Conservation (phyloP, 805 yeast genomes). For the Diddensiella santjacobensis region DNA sequence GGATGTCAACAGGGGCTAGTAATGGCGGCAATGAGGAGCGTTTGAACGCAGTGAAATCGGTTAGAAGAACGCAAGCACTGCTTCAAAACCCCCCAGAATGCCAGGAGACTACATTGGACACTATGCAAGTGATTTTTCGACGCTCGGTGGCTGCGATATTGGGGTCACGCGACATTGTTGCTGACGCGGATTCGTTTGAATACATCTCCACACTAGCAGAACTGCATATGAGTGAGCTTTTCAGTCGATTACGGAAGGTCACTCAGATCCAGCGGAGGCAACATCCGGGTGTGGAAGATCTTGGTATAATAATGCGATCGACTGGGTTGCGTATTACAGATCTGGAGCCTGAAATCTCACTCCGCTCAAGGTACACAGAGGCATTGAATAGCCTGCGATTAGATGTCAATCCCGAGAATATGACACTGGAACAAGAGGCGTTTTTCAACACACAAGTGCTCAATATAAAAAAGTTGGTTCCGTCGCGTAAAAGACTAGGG, state of each 20-base stretch:
- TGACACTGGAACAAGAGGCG: slow-evolving; percentile 43
- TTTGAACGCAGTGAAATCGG: neutral
- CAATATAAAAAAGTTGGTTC: slow-evolving; percentile 53
- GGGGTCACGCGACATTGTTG: slow-evolving; percentile 21
- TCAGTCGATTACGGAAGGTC: slow-evolving; percentile 26
- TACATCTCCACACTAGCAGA: slow-evolving; percentile 33
- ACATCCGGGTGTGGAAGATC: slow-evolving; percentile 33
- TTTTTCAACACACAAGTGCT: slow-evolving; percentile 52
- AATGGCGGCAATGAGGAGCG: neutral
- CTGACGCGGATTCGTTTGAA: slow-evolving; percentile 28
- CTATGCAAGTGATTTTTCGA: slow-evolving; percentile 20
- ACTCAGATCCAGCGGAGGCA: slow-evolving; percentile 34
- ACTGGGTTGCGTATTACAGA: slow-evolving; percentile 30
- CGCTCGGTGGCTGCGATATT: slow-evolving; percentile 26
- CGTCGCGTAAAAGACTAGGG: slow-evolving; percentile 41
- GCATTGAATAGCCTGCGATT: slow-evolving; percentile 27
- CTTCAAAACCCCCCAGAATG: neutral
- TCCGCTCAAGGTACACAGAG: slow-evolving; percentile 23
- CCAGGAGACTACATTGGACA: neutral
- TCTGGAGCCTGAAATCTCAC: slow-evolving; percentile 28
- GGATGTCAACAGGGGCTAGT: neutral
- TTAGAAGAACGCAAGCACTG: neutral
- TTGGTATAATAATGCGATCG: slow-evolving; percentile 30
- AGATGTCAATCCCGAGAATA: slow-evolving; percentile 32
- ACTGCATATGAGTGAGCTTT: slow-evolving; percentile 27